These are phyloP conservation scores for Myrmaecium sp. DNA, from an alignment of 2,329 filamentous ascomycete genomes.

Conservation along the genomic window DNA sequence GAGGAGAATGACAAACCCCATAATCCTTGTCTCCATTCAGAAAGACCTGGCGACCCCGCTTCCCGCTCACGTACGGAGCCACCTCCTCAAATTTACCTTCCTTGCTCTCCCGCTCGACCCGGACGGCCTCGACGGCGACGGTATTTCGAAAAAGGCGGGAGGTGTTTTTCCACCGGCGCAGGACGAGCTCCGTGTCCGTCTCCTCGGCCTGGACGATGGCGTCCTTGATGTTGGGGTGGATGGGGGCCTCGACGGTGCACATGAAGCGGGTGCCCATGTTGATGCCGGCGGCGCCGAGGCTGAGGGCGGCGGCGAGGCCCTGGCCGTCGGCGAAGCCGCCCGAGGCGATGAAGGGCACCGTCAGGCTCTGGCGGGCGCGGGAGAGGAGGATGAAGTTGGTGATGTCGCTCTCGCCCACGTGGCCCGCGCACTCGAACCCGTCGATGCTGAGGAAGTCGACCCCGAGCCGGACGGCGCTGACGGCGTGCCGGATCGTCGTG, in stretches of 20 bases:
- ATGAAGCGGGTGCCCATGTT: constrained; percentile 99
- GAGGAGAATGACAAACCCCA: constrained; percentile 37
- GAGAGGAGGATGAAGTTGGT: constrained; percentile 81
- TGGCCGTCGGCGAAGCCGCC: constrained; percentile 92
- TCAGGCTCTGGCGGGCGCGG: constrained; percentile 66
- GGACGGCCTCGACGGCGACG: constrained; percentile 61
- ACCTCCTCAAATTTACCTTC: constrained; percentile 84
- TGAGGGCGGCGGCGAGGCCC: constrained; percentile 78
- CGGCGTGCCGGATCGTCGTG: constrained; percentile 85
- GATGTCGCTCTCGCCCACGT: constrained; percentile 75
- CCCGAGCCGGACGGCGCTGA: constrained; percentile 80
- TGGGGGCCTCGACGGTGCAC: constrained; percentile 83
- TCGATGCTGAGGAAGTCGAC: constrained; percentile 96
- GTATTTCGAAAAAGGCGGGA: constrained; percentile 79
- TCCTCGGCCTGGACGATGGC: constrained; percentile 78
- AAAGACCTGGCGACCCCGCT: constrained; percentile 83
- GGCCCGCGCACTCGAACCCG: constrained; percentile 90
- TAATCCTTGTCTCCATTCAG: constrained; percentile 78
- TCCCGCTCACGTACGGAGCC: constrained; percentile 71
- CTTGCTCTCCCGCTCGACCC: constrained; percentile 66
- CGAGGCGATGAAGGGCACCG: constrained; percentile 83
- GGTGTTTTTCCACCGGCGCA: constrained; percentile 88
- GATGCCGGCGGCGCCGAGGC: constrained; percentile 78
- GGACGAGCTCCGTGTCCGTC: constrained; percentile 75
- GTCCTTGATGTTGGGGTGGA: constrained; percentile 88